Evolutionary conservation across 257 asterid species (phyloP), one percentile per base, ranked within the genome.

Genomic region (Echium plantagineum): DNA sequence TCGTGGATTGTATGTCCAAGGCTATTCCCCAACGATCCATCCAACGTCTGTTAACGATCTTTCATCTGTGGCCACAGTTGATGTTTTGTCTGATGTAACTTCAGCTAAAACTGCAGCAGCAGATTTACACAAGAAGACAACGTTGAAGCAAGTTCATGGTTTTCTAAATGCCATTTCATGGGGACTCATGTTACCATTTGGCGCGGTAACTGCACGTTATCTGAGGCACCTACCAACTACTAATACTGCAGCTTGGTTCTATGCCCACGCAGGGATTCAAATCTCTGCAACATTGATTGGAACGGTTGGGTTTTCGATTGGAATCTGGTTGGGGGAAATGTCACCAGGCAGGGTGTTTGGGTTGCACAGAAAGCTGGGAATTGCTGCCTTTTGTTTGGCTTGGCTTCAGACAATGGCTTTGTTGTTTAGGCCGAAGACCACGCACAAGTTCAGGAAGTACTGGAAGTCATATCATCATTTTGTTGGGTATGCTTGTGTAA

Each of bases 381-480:
- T 88, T 15, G 87, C 94, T 0, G 77, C 80, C 1, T 83, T 91
- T 57, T 76, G 89, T 60, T 58, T 88, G 52, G 96, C 94, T 19
- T 85, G 96, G 91, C 72, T 88, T 58, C 98, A 91, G 55, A 85
- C 98, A 3, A 31, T 82, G 72, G 98, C 98, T 0, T 65, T 91
- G 55, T 20, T 91, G 19, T 85, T 91, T 56, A 72, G 96, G 78
- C 98, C 98, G 1, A 85, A 77, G 57, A 82, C 94, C 5, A 91
- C 96, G 9, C 65, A 91, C 58, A 85, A 82, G 47, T 85, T 78
- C 18, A 69, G 98, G 57, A 85, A 78, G 55, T 91, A 91, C 12
- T 91, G 98, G 98, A 91, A 91, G 62, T 91, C 98, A 0, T 91
- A 91, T 59, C 98, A 91, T 32, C 98, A 88, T 51, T 80, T 91